Base-by-base conservation (phyloP, 108 stramenopile genomes). In the Nitzschia palea region DNA sequence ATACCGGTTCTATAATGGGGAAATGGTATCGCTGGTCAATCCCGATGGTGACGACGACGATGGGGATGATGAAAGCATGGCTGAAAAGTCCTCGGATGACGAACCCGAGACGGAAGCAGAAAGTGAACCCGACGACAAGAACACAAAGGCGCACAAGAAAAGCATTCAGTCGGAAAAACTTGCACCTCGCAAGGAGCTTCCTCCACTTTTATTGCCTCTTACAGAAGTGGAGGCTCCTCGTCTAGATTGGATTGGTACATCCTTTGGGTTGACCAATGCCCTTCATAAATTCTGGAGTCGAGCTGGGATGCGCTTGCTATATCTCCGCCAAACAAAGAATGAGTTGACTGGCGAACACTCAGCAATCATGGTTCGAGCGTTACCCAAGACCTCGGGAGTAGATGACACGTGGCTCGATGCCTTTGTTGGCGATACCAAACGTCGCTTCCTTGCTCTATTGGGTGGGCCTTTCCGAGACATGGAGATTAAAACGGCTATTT, bases 331-430 rank as follows among this genome's bases (percentile, higher is more conserved):
- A 78, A 99, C 98, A 2, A 80, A 95, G 50, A 99, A 98, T 73
- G 98, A 98, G 33, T 79, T 99, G 44, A 99, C 99, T 2, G 99
- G 98, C 2, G 99, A 98, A 74, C 89, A 97, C 62, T 95, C 93
- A 10, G 79, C 90, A 27, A 97, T 99, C 51, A 95, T 98, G 93
- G 77, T 97, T 31, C 76, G 94, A 12, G 85, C 96, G 17, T 79
- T 98, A 15, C 85, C 91, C 30, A 81, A 72, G 28, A 71, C 86
- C 30, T 86, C 82, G 22, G 90, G 91, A 29, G 86, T 87, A 59
- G 90, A 93, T 65, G 89, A 87, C 44, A 82, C 91, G 17, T 98
- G 97, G 97, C 76, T 97, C 1, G 67, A 78, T n/a, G 86, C 88
- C 2, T 99, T 98, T 80, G 89, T 86, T 30, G 78, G 73, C n/a